These are phyloP conservation scores for Discostella stelligeroides DNA, from an alignment of 108 stramenopile species.

Conservation along the genomic window DNA sequence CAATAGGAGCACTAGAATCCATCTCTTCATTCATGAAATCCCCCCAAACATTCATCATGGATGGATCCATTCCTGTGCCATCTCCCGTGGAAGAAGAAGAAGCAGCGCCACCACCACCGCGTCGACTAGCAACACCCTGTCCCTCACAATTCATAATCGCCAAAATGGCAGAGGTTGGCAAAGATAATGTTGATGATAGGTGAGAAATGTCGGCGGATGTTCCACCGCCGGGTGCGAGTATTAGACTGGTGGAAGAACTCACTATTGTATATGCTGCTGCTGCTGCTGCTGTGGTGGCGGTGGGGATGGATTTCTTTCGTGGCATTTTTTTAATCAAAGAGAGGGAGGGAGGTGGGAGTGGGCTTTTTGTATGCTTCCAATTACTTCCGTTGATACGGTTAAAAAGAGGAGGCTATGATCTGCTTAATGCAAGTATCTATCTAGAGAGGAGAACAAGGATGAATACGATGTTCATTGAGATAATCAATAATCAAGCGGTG, in stretches of 20 bases:
- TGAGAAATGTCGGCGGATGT: slow-evolving; percentile 16
- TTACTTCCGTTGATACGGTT: too few species aligned
- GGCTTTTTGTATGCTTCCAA: neutral
- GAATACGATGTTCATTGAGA: too few species aligned
- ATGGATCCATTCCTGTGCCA: slow-evolving; percentile 35
- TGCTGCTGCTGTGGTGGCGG: neutral
- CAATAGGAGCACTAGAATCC: slow-evolving; percentile 17
- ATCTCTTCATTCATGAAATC: slow-evolving; percentile 85
- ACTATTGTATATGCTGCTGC: neutral
- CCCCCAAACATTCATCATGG: slow-evolving; percentile 78
- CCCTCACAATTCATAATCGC: slow-evolving; percentile 79
- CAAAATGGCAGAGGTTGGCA: slow-evolving; percentile 47
- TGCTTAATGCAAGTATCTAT: too few species aligned
- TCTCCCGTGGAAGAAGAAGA: too few species aligned
- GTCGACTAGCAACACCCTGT: slow-evolving; percentile 54
- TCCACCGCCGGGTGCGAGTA: slow-evolving; percentile 22
- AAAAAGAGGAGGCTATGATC: too few species aligned
- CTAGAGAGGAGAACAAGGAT: too few species aligned
- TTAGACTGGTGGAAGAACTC: neutral
- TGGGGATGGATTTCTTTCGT: neutral
- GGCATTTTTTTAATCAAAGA: neutral
- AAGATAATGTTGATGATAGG: slow-evolving; percentile 37
- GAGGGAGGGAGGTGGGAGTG: neutral
- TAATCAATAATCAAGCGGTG: too few species aligned
- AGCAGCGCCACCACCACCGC: slow-evolving; percentile 21